These are phyloP conservation scores for Acanthamoeba quina DNA, from an alignment of 208 protist genomes.

Conservation along the genomic window DNA sequence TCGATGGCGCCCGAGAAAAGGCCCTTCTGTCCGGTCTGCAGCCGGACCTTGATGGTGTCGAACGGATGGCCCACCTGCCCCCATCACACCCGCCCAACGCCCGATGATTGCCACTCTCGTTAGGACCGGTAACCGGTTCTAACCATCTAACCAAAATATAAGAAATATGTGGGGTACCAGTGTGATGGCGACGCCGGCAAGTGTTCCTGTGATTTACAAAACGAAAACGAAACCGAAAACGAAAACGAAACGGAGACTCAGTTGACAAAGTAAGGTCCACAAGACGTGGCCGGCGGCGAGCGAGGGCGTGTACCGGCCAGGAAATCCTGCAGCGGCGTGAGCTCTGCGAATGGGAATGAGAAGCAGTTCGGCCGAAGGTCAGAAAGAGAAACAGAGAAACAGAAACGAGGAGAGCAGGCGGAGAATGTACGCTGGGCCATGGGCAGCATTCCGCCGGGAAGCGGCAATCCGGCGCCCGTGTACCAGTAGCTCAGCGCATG, in stretches of 20 bases:
- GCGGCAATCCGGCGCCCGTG: conserved; percentile 29
- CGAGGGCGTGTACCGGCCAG: conserved; percentile 17
- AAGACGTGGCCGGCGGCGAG: background rate
- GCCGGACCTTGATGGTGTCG: conserved; percentile 66
- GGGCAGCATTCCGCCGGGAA: background rate
- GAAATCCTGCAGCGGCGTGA: conserved; percentile 65
- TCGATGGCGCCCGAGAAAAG: conserved; percentile 48
- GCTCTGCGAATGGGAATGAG: conserved; percentile 5
- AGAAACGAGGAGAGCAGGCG: background rate
- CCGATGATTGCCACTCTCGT: background rate
- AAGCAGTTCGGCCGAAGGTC: background rate
- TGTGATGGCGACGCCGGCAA: conserved; percentile 61
- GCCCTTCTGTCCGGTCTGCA: conserved; percentile 52
- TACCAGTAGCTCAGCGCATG: conserved; percentile 40
- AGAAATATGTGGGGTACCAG: too few relatives aligned
- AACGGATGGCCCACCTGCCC: conserved; percentile 68
- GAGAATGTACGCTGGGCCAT: conserved; percentile 15
- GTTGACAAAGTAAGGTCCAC: too few relatives aligned
- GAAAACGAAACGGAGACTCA: background rate
- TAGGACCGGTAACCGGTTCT: too few relatives aligned
- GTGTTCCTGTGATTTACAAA: background rate
- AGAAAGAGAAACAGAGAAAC: background rate
- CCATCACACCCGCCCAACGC: background rate
- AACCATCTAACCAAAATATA: too few relatives aligned
- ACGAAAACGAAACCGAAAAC: background rate